Percentiles rank a stretch among this genome's conserved stretches.
Evolutionary conservation across 176 grass and related monocot species (phyloP).

Genomic region (Oryza australiensis): DNA sequence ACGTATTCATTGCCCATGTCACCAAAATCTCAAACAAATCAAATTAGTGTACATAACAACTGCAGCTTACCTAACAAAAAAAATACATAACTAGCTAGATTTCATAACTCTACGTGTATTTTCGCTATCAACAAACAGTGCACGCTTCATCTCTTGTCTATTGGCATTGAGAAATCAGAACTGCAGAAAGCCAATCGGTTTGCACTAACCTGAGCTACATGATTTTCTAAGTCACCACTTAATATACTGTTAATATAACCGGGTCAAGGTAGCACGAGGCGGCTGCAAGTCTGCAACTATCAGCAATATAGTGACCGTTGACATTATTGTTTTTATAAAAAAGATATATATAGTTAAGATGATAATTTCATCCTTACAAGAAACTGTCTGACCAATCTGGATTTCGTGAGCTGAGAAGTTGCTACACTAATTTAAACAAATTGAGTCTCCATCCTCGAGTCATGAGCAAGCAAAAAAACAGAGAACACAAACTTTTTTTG

Average conservation of each 20-base stretch:
- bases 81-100: too few relatives aligned
- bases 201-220: background rate
- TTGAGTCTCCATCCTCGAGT: background rate
- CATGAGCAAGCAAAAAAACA: background rate
- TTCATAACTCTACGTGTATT: background rate
- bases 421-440: background rate
- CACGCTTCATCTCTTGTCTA: background rate
- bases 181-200: background rate
- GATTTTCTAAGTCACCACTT: background rate
- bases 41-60: background rate
- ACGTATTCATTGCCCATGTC: background rate
- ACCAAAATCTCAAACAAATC: background rate
- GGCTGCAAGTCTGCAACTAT: background rate
- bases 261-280: background rate
- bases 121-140: background rate
- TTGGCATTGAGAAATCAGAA: background rate
- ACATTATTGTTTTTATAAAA: background rate
- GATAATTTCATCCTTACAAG: slow-evolving; percentile 35
- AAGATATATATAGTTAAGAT: background rate
- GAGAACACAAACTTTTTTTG: too few relatives aligned
- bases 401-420: background rate
- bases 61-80: background rate
- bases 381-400: background rate
- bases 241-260: background rate
- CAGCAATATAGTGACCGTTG: background rate